Percentiles rank a stretch among this genome's conserved stretches.
Evolutionary conservation across 2,329 filamentous ascomycete species (phyloP).

Genomic region (Diplodia intermedia): DNA sequence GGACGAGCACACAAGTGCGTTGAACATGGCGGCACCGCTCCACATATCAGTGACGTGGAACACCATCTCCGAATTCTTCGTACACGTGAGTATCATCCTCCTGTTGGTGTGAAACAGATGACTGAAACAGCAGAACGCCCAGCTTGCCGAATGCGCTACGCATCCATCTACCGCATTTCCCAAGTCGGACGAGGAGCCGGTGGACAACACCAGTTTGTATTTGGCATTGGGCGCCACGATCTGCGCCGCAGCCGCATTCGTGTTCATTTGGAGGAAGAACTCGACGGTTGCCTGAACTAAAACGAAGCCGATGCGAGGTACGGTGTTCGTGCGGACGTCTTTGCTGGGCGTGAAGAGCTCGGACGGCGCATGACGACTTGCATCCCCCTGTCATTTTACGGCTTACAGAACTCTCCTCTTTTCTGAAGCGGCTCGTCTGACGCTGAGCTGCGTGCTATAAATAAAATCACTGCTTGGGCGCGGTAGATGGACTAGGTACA

Average conservation of each 20-base stretch:
- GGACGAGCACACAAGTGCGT: constrained; percentile 82
- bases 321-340: neutral
- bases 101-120: constrained; percentile 38
- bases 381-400: constrained; percentile 7
- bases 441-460: constrained; percentile 3
- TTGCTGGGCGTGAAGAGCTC: constrained; percentile 5
- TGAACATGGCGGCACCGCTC: constrained; percentile 89
- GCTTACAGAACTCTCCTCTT: constrained; percentile 13
- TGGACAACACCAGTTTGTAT: constrained; percentile 84
- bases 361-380: constrained; percentile 12
- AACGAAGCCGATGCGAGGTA: neutral
- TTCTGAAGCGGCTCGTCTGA: neutral
- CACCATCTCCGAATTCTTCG: constrained; percentile 92
- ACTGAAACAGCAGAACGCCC: constrained; percentile 27
- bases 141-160: constrained; percentile 87
- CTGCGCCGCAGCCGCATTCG: constrained; percentile 64
- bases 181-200: constrained; percentile 83
- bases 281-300: constrained; percentile 15
- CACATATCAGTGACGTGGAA: constrained; percentile 96
- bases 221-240: constrained; percentile 78
- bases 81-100: constrained; percentile 57
- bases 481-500: neutral
- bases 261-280: constrained; percentile 65
- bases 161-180: constrained; percentile 89
- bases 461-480: constrained; percentile 7